These are phyloP conservation scores for Erythrobasidium yunnanense DNA, from an alignment of 768 basidiomycete species.

Conservation along the genomic window DNA sequence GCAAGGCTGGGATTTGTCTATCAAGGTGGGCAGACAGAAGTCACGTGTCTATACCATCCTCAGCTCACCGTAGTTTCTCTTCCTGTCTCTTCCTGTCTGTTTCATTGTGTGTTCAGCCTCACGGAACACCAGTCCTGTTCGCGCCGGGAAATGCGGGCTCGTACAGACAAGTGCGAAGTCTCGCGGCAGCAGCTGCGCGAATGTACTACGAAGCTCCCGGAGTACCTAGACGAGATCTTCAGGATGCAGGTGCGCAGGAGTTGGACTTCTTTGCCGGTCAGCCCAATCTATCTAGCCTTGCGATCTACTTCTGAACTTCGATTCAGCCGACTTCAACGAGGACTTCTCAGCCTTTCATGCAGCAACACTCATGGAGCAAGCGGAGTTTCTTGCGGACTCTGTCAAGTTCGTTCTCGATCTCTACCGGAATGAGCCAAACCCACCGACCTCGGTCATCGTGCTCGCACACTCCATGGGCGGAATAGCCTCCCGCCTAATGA, in stretches of 20 bases:
- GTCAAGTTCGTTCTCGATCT: conserved; percentile 67
- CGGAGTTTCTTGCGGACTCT: conserved; percentile 58
- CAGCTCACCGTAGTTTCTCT: background rate
- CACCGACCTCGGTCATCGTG: conserved; percentile 55
- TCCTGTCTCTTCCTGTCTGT: background rate
- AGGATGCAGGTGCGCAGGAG: conserved; percentile 41
- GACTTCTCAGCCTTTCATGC: conserved; percentile 93
- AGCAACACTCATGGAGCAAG: conserved; percentile 71
- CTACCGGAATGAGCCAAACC: conserved; percentile 47
- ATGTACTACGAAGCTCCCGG: conserved; percentile 61
- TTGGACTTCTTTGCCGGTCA: conserved; percentile 79
- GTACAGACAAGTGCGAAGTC: conserved; percentile 82
- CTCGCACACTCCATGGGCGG: conserved; percentile 98
- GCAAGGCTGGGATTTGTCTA: conserved; percentile 60
- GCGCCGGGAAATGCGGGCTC: conserved; percentile 96
- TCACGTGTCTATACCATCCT: background rate
- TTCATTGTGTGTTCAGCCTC: conserved; percentile 36
- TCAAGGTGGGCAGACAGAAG: conserved; percentile 49
- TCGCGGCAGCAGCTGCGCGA: conserved; percentile 77
- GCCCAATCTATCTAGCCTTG: background rate
- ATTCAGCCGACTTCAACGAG: conserved; percentile 84
- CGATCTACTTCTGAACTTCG: background rate
- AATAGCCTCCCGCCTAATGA: conserved; percentile 68
- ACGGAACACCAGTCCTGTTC: conserved; percentile 79
- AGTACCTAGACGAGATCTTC: background rate